phyloP scores from a whole-genome alignment of 768 basidiomycete species.

The Naematelia encephala region DNA sequence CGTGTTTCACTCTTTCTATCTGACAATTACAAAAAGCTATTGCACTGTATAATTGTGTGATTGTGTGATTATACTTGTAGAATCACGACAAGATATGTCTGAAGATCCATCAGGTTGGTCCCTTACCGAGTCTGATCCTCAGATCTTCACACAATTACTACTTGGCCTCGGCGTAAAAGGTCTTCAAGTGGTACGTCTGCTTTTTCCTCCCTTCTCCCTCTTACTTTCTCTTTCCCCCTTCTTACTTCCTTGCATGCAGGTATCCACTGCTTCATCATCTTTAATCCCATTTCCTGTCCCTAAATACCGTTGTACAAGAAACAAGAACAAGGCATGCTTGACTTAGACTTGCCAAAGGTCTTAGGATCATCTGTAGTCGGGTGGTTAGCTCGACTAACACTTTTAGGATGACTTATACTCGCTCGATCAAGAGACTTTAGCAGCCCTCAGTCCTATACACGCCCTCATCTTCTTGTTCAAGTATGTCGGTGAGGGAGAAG shows the following conservation, averaged over 20 bases:
- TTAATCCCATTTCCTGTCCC: no score
- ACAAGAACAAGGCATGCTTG: no score
- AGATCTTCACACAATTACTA: constrained; percentile 47
- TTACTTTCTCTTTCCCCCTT: neutral
- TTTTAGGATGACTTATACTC: constrained; percentile 49
- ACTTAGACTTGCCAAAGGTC: no score
- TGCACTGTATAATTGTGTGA: neutral
- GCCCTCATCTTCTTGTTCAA: constrained; percentile 96
- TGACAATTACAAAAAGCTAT: no score
- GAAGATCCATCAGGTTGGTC: constrained; percentile 49
- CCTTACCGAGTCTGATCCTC: constrained; percentile 49
- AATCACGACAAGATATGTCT: constrained; percentile 8
- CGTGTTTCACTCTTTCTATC: no score
- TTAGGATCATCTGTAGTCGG: no score
- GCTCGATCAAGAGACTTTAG: constrained; percentile 55
- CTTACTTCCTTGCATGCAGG: no score
- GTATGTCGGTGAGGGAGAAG: constrained; percentile 64
- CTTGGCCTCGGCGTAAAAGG: constrained; percentile 46
- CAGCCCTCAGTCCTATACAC: constrained; percentile 72
- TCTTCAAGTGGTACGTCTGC: constrained; percentile 44
- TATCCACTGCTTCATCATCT: no score
- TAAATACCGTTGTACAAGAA: no score
- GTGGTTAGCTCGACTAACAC: neutral
- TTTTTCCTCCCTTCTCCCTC: neutral
- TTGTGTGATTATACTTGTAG: neutral